Evolutionary conservation across 768 basidiomycete species (phyloP).

Genomic region (Naganishia kalamii): DNA sequence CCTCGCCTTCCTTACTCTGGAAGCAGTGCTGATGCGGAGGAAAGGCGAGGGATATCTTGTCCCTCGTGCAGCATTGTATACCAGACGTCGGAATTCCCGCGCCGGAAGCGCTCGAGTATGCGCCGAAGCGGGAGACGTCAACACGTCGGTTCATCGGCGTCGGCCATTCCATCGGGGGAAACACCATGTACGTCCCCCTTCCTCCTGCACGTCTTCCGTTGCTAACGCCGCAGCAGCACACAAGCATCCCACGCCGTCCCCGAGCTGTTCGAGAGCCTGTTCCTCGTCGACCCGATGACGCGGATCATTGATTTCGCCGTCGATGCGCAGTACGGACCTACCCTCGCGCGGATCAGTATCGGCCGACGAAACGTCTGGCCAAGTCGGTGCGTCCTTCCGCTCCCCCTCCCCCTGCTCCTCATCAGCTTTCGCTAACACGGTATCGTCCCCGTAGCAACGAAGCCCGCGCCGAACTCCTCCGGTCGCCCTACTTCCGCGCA

Average conservation of each 20-base stretch:
- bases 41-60: conserved; percentile 57
- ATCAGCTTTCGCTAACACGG: neutral
- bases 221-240: conserved; percentile 48
- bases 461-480: conserved; percentile 7
- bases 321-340: neutral
- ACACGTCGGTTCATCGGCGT: conserved; percentile 54
- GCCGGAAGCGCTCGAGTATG: neutral
- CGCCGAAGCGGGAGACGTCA: neutral
- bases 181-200: conserved; percentile 57
- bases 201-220: conserved; percentile 3
- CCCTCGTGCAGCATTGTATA: conserved; percentile 6
- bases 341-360: conserved; percentile 13
- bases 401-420: neutral
- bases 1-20: neutral
- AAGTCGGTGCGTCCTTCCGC: neutral
- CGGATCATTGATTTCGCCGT: conserved; percentile 37
- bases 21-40: neutral
- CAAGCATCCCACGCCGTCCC: conserved; percentile 63
- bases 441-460: neutral
- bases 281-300: conserved; percentile 74
- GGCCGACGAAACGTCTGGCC: conserved; percentile 21
- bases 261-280: conserved; percentile 61
- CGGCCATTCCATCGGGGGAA: conserved; percentile 82
- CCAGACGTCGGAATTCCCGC: neutral
- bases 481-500: conserved; percentile 31